Percentiles rank a stretch among this genome's conserved stretches.
phyloP scores from a whole-genome alignment of 495 filamentous ascomycete species.

The Darksidea phi region DNA sequence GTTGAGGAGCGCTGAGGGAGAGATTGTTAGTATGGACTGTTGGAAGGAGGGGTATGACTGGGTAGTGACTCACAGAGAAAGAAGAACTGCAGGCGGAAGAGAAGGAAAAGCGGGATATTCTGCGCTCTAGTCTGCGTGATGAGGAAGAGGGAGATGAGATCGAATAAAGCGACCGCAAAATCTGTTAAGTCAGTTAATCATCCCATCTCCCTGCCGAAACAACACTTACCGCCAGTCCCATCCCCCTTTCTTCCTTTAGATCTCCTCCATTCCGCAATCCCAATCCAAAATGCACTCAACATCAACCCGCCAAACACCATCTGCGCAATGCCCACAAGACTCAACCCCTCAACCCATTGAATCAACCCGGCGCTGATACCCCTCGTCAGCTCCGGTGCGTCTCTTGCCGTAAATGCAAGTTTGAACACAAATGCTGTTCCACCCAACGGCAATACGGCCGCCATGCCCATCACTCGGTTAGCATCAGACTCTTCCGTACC shows the following conservation, averaged over 20 bases:
- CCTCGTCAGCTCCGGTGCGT: constrained; percentile 78
- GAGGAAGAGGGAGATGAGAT: constrained; percentile 72
- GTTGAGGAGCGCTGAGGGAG: constrained; percentile 25
- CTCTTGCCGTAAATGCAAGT: constrained; percentile 72
- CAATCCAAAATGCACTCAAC: constrained; percentile 18
- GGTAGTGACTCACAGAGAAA: constrained; percentile 46
- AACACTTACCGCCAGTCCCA: constrained; percentile 1
- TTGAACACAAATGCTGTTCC: constrained; percentile 76
- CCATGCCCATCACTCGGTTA: constrained; percentile 37
- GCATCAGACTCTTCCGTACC: constrained; percentile 17
- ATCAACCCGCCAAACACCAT: constrained; percentile 37
- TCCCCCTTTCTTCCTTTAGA: neutral
- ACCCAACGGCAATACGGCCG: constrained; percentile 43
- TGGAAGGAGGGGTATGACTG: constrained; percentile 47
- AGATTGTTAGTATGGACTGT: neutral
- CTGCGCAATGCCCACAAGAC: constrained; percentile 39
- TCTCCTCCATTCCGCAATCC: constrained; percentile 22
- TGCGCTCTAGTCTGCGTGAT: constrained; percentile 80
- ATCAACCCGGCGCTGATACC: constrained; percentile 45
- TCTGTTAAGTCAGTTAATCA: constrained; percentile 35
- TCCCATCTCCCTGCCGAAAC: neutral
- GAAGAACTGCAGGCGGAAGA: constrained; percentile 61
- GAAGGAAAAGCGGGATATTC: constrained; percentile 78
- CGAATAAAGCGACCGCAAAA: constrained; percentile 53
- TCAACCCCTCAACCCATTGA: constrained; percentile 29